Evolutionary conservation across 129 eudicot genomes (phyloP).

Genomic region (Saposhnikovia divaricata): DNA sequence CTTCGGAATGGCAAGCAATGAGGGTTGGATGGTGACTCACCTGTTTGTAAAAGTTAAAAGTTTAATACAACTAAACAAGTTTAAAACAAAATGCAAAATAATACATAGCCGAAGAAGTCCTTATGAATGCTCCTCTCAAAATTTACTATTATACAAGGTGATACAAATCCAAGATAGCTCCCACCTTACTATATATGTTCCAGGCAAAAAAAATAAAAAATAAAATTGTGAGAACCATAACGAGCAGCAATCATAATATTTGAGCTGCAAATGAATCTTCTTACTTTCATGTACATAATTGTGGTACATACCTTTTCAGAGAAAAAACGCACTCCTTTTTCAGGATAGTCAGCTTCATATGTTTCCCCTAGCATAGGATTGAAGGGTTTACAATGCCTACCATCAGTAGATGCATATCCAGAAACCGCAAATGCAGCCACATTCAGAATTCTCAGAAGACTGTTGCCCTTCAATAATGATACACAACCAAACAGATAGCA

Average conservation of each 20-base stretch:
- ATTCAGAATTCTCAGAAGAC: slow-evolving; percentile 56
- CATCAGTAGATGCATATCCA: slow-evolving; percentile 84
- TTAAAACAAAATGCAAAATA: background rate
- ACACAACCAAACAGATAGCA: slow-evolving; percentile 7
- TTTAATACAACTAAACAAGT: background rate
- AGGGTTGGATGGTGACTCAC: slow-evolving; percentile 95
- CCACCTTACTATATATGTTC: background rate
- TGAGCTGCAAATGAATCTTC: background rate
- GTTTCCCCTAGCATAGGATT: slow-evolving; percentile 95
- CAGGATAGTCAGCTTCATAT: slow-evolving; percentile 93
- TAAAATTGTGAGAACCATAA: background rate
- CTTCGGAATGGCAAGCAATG: slow-evolving; percentile 88
- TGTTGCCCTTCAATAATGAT: slow-evolving; percentile 51
- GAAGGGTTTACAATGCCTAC: slow-evolving; percentile 84
- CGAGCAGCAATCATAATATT: background rate
- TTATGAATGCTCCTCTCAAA: background rate
- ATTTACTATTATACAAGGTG: background rate
- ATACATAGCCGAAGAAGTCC: background rate
- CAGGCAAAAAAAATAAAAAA: background rate
- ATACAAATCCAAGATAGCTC: background rate
- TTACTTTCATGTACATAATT: background rate
- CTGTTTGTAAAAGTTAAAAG: slow-evolving; percentile 24
- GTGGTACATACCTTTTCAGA: slow-evolving; percentile 68
- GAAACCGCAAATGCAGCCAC: slow-evolving; percentile 98
- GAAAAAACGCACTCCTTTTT: slow-evolving; percentile 78